Conservation (phyloP, 148 eudicot species). For the Polygonum maritimum region DNA sequence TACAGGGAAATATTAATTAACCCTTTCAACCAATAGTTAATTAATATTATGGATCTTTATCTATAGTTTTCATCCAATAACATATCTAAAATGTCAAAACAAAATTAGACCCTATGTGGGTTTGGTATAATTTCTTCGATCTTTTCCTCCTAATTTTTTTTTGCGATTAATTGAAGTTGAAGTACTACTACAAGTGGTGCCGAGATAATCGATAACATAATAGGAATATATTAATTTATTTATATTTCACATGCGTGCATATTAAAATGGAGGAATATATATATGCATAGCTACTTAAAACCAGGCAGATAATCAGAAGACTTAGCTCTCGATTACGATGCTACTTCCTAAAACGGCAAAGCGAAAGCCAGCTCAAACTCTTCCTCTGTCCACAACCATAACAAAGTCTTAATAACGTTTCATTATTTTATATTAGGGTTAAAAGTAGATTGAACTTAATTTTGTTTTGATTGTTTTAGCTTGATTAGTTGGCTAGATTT, state of each 20-base stretch:
- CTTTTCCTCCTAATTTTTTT: neutral
- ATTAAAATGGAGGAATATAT: neutral
- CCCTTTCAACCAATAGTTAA: too few species aligned
- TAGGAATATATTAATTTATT: neutral
- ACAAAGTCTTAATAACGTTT: too few species aligned
- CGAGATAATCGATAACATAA: neutral
- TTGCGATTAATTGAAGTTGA: neutral
- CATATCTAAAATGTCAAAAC: too few species aligned
- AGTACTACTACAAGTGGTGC: neutral
- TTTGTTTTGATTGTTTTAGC: neutral
- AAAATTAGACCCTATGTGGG: too few species aligned
- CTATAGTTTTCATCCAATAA: too few species aligned
- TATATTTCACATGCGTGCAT: neutral
- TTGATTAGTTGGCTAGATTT: neutral
- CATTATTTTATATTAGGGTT: neutral
- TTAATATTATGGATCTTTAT: too few species aligned
- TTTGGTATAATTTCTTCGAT: neutral
- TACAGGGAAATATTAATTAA: too few species aligned
- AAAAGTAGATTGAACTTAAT: neutral
- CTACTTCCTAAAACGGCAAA: conserved; percentile 4
- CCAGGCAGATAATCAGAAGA: neutral
- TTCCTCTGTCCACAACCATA: neutral
- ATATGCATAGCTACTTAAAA: neutral
- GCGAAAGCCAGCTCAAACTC: neutral
- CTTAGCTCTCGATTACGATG: neutral